Evolutionary conservation across 192 early-diverging fungal species (phyloP).

Genomic region (Backusella psychrophila): DNA sequence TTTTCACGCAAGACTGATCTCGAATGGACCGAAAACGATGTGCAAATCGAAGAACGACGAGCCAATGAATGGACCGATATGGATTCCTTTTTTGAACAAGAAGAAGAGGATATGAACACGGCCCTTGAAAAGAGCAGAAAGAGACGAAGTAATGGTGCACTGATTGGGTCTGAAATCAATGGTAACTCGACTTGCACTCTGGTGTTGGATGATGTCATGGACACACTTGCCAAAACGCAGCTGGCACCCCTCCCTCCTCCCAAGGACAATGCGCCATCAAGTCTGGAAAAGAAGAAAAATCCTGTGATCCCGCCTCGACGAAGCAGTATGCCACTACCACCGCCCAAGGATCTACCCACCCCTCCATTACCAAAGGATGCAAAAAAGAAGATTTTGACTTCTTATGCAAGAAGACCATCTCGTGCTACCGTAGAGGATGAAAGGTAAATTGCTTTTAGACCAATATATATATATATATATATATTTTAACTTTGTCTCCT

Average conservation of each 20-base stretch:
- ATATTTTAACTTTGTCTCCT: background rate
- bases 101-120: background rate
- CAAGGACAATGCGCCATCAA: background rate
- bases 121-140: slow-evolving; percentile 1
- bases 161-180: background rate
- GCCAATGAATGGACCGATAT: background rate
- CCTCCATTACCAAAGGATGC: slow-evolving; percentile 2
- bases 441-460: background rate
- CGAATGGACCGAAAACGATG: slow-evolving; percentile 4
- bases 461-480: background rate
- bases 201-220: background rate
- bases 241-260: background rate
- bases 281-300: background rate
- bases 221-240: background rate
- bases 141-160: background rate
- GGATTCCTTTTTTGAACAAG: background rate
- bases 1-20: background rate
- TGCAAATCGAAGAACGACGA: background rate
- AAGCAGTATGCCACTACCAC: slow-evolving; percentile 12
- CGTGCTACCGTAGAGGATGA: background rate
- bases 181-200: background rate
- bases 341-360: background rate
- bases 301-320: slow-evolving; percentile 3
- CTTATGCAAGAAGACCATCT: slow-evolving; percentile 5
- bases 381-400: background rate